These are phyloP conservation scores for Hygrocybe punicea DNA, from an alignment of 768 basidiomycete genomes.

Conservation along the genomic window DNA sequence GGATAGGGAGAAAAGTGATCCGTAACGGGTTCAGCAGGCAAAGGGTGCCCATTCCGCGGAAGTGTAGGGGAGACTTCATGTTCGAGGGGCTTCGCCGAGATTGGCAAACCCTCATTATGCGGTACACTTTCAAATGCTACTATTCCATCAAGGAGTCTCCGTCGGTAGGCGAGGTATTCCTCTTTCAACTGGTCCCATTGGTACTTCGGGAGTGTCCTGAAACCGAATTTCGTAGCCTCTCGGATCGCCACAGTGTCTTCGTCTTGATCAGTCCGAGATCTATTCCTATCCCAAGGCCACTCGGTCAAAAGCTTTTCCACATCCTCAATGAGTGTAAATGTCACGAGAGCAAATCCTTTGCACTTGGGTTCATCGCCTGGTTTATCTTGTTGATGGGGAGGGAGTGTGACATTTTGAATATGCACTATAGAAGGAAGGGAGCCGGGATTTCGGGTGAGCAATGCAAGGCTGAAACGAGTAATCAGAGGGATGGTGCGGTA, in stretches of 20 bases:
- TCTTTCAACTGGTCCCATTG: constrained; percentile 63
- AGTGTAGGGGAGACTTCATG: not conserved
- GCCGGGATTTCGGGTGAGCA: constrained; percentile 27
- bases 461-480: constrained; percentile 40
- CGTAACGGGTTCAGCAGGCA: constrained; percentile 8
- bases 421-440: constrained; percentile 13
- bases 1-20: constrained; percentile 49
- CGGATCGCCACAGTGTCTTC: constrained; percentile 5
- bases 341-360: constrained; percentile 76
- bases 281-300: constrained; percentile 63
- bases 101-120: constrained; percentile 8
- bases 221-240: constrained; percentile 57
- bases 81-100: not conserved
- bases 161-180: constrained; percentile 67
- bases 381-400: constrained; percentile 61
- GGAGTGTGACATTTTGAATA: constrained; percentile 56
- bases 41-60: not conserved
- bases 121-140: constrained; percentile 23
- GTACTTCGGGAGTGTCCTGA: constrained; percentile 53
- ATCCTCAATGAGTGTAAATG: constrained; percentile 42
- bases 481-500: constrained; percentile 52
- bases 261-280: not conserved
- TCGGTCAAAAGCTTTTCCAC: constrained; percentile 40
- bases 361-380: constrained; percentile 52
- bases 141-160: constrained; percentile 49